Evolutionary conservation across 2,329 filamentous ascomycete genomes (phyloP).

Genomic region (Corinectria fuckeliana): DNA sequence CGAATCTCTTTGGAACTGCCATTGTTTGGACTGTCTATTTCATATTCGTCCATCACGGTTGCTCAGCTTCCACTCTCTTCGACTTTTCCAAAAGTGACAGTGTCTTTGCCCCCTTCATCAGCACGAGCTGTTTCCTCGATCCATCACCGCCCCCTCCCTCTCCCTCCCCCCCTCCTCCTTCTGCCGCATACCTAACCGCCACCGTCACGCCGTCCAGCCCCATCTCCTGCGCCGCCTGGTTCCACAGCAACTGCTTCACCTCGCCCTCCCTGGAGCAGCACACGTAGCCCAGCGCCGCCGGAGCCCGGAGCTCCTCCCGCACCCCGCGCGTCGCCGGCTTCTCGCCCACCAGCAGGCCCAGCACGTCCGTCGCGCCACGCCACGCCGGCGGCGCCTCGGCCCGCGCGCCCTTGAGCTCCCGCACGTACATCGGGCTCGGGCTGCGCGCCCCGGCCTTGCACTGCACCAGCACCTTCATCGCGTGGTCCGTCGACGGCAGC

Average conservation of each 20-base stretch:
- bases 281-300: slow-evolving; percentile 73
- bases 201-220: slow-evolving; percentile 68
- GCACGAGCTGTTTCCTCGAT: slow-evolving; percentile 50
- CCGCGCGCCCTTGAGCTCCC: slow-evolving; percentile 84
- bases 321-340: slow-evolving; percentile 79
- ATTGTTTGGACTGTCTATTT: not conserved
- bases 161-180: not conserved
- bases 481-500: slow-evolving; percentile 48
- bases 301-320: slow-evolving; percentile 72
- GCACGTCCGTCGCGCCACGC: slow-evolving; percentile 63
- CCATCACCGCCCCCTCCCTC: slow-evolving; percentile 27
- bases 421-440: slow-evolving; percentile 64
- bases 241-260: slow-evolving; percentile 76
- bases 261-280: slow-evolving; percentile 64
- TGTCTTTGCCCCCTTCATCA: slow-evolving; percentile 58
- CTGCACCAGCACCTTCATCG: slow-evolving; percentile 62
- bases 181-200: slow-evolving; percentile 49
- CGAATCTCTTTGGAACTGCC: not conserved
- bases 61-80: not conserved
- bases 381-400: slow-evolving; percentile 75
- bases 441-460: slow-evolving; percentile 69
- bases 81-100: slow-evolving; percentile 35
- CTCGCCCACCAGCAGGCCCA: slow-evolving; percentile 75
- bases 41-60: not conserved
- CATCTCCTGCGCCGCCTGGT: slow-evolving; percentile 64